Percentiles rank a stretch among this genome's conserved stretches.
phyloP scores from a whole-genome alignment of 768 basidiomycete species.

The Crucibulum laeve region DNA sequence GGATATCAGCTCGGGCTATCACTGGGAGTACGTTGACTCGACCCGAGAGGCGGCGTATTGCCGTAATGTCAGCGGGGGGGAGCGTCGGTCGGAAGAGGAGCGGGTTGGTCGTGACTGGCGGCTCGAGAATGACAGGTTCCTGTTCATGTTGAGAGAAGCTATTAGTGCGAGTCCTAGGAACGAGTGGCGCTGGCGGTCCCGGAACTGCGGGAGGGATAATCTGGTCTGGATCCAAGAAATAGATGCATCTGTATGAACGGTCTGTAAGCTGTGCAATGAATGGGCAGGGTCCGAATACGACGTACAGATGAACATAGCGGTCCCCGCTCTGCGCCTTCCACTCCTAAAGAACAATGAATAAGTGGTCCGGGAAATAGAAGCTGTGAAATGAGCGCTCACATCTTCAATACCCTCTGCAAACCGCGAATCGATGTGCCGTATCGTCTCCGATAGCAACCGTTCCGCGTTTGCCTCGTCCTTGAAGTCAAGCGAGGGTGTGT shows the following conservation, averaged over 20 bases:
- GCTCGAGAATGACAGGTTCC: slow-evolving; percentile 78
- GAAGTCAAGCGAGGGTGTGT: slow-evolving; percentile 80
- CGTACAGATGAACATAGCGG: slow-evolving; percentile 80
- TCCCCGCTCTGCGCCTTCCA: slow-evolving; percentile 67
- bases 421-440: slow-evolving; percentile 67
- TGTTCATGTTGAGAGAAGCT: slow-evolving; percentile 69
- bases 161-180: slow-evolving; percentile 64
- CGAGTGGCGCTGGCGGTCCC: slow-evolving; percentile 61
- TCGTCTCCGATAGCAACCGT: slow-evolving; percentile 59
- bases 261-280: slow-evolving; percentile 9
- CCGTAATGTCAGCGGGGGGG: slow-evolving; percentile 65
- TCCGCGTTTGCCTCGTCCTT: slow-evolving; percentile 62
- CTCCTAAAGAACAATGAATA: slow-evolving; percentile 41
- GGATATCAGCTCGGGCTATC: slow-evolving; percentile 74
- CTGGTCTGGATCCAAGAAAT: slow-evolving; percentile 82
- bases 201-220: slow-evolving; percentile 71
- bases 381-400: slow-evolving; percentile 44
- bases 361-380: slow-evolving; percentile 13
- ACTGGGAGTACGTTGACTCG: slow-evolving; percentile 88
- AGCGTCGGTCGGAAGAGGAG: slow-evolving; percentile 63
- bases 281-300: slow-evolving; percentile 17
- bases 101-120: slow-evolving; percentile 71
- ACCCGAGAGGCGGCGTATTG: slow-evolving; percentile 74
- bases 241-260: slow-evolving; percentile 58
- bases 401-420: slow-evolving; percentile 74